phyloP scores from a whole-genome alignment of 768 basidiomycete species.

The Hypsizygus marmoreus region DNA sequence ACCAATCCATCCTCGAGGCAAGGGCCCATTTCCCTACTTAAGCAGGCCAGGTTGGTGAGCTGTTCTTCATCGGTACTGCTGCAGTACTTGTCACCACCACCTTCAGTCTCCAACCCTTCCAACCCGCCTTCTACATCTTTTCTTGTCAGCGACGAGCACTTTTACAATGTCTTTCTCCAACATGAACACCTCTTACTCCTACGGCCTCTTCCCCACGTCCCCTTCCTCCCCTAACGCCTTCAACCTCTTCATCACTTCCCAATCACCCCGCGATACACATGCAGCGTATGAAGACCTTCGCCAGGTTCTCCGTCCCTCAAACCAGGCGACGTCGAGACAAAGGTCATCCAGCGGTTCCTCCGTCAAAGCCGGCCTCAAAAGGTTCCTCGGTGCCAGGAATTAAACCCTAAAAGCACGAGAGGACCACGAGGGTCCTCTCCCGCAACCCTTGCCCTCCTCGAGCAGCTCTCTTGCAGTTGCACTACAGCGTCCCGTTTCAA shows the following conservation, averaged over 20 bases:
- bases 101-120: constrained; percentile 18
- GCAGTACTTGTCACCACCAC: constrained; percentile 11
- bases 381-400: constrained; percentile 13
- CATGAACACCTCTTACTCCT: constrained; percentile 23
- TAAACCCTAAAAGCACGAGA: constrained; percentile 3
- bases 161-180: constrained; percentile 31
- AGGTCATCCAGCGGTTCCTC: constrained; percentile 12
- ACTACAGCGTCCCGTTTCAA: too few species aligned
- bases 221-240: constrained; percentile 29
- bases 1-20: constrained; percentile 7
- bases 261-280: constrained; percentile 40
- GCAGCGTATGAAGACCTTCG: constrained; percentile 40
- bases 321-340: constrained; percentile 7
- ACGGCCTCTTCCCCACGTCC: constrained; percentile 29
- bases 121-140: constrained; percentile 8
- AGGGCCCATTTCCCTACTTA: constrained; percentile 14
- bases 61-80: constrained; percentile 11
- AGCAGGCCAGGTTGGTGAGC: not conserved
- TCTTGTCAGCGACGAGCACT: constrained; percentile 17
- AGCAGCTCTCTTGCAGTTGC: constrained; percentile 7
- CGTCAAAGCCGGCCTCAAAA: constrained; percentile 16
- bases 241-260: constrained; percentile 35
- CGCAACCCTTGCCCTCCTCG: constrained; percentile 7
- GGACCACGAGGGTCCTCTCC: not conserved
- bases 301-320: constrained; percentile 32